Conservation (phyloP, 2,329 filamentous ascomycete genomes). For the Geosmithia putterillii region DNA sequence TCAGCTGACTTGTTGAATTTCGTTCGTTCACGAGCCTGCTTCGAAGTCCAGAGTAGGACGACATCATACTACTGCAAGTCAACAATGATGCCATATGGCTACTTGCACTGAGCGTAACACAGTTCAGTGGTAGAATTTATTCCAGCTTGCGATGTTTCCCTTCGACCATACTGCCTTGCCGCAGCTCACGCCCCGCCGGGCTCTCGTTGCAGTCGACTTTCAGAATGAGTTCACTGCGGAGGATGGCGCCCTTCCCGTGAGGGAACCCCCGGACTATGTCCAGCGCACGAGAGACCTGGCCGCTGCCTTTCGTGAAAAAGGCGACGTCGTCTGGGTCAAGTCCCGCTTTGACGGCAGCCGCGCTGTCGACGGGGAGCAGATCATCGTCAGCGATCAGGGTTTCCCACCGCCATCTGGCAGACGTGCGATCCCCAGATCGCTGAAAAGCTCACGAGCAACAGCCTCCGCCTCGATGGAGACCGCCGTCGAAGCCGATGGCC, state of each 20-base stretch:
- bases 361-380: constrained; percentile 38
- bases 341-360: constrained; percentile 59
- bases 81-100: not conserved
- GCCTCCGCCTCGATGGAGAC: not conserved
- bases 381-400: constrained; percentile 26
- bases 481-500: constrained; percentile 1
- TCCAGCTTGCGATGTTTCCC: constrained; percentile 30
- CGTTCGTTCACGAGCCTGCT: not conserved
- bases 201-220: constrained; percentile 72
- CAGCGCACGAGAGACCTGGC: constrained; percentile 54
- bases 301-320: constrained; percentile 58
- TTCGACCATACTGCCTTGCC: constrained; percentile 45
- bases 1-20: not conserved
- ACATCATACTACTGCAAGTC: not conserved
- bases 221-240: constrained; percentile 78
- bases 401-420: not conserved
- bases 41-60: not conserved
- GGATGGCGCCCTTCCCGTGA: constrained; percentile 55
- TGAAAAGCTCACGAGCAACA: not conserved
- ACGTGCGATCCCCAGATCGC: constrained; percentile 5
- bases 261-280: constrained; percentile 51
- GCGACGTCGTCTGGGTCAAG: constrained; percentile 72
- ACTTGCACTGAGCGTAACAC: not conserved
- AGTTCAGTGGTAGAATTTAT: not conserved
- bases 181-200: constrained; percentile 47